Percentiles rank a stretch among this genome's conserved stretches.
phyloP scores from a whole-genome alignment of 106 monocot species.

The Apostasia shenzhenica region DNA sequence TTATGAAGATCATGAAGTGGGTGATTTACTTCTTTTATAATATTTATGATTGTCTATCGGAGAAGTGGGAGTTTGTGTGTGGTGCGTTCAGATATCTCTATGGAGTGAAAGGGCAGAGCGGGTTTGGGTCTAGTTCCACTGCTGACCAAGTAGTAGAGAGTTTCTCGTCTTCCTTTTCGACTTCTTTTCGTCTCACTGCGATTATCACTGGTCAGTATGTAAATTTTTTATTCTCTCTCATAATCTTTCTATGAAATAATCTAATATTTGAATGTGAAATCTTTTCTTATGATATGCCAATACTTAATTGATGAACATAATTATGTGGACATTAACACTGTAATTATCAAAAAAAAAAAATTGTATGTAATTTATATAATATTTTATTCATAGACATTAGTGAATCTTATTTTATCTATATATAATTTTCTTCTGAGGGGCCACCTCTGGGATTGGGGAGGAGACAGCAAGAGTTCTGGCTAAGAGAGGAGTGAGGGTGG shows the following conservation, averaged over 20 bases:
- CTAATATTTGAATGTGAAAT: neutral
- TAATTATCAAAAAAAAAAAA: too few relatives aligned
- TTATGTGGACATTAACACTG: neutral
- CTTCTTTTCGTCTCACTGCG: slow-evolving; percentile 35
- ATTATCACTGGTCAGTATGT: slow-evolving; percentile 54
- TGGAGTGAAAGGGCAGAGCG: slow-evolving; percentile 40
- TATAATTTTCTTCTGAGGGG: slow-evolving; percentile 25
- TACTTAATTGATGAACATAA: neutral
- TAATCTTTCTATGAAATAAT: neutral
- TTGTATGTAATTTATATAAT: neutral
- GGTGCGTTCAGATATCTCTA: slow-evolving; percentile 33
- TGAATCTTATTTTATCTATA: slow-evolving; percentile 1
- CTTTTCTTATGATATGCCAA: neutral
- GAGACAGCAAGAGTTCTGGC: slow-evolving; percentile 62
- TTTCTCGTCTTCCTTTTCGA: slow-evolving; percentile 6
- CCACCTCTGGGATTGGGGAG: slow-evolving; percentile 65
- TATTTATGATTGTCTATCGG: neutral
- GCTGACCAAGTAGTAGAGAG: slow-evolving; percentile 43
- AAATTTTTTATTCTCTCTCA: neutral
- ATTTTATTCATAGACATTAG: neutral
- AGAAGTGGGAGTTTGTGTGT: slow-evolving; percentile 20
- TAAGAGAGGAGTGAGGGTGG: slow-evolving; percentile 42
- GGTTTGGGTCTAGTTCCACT: slow-evolving; percentile 55
- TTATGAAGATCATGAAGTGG: neutral
- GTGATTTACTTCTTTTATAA: neutral